A percentile compares a stretch with the other conserved stretches of the same genome.
Conservation (phyloP, 768 basidiomycete species). For the Lepiota subincarnata region DNA sequence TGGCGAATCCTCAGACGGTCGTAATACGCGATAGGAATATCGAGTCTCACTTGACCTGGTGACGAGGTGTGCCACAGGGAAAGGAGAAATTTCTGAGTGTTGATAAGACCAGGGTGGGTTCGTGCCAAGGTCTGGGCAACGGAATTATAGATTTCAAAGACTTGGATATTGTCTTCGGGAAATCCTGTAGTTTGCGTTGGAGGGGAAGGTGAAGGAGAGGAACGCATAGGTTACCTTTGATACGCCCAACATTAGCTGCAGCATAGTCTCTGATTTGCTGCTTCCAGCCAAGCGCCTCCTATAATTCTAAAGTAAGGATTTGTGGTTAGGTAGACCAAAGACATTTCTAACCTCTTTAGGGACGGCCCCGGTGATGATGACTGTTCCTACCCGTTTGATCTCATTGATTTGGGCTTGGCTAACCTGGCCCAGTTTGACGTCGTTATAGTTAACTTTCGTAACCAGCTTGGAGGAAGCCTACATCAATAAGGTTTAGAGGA, state of each 20-base stretch:
- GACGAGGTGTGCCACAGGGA: constrained; percentile 54
- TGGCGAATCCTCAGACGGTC: constrained; percentile 71
- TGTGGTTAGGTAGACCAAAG: constrained; percentile 15
- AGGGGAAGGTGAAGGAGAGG: constrained; percentile 41
- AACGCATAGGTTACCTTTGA: constrained; percentile 38
- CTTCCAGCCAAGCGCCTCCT: constrained; percentile 56
- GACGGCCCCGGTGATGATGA: constrained; percentile 60
- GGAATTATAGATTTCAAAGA: constrained; percentile 72
- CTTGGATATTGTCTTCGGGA: constrained; percentile 64
- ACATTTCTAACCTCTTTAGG: constrained; percentile 31
- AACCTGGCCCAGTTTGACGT: constrained; percentile 39
- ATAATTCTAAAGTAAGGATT: constrained; percentile 49
- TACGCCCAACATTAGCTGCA: constrained; percentile 53
- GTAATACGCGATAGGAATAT: constrained; percentile 67
- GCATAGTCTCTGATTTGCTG: constrained; percentile 51
- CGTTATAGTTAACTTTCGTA: constrained; percentile 57
- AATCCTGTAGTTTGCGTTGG: constrained; percentile 42
- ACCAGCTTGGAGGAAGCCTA: constrained; percentile 39
- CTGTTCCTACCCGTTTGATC: constrained; percentile 52
- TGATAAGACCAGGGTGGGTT: constrained; percentile 55
- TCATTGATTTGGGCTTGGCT: constrained; percentile 40
- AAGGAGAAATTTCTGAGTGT: constrained; percentile 54
- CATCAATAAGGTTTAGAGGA: background rate
- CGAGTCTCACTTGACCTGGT: constrained; percentile 39
- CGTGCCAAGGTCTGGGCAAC: constrained; percentile 61